Base-by-base conservation (phyloP, 192 early-diverging fungal genomes). In the Radiomyces spectabilis region DNA sequence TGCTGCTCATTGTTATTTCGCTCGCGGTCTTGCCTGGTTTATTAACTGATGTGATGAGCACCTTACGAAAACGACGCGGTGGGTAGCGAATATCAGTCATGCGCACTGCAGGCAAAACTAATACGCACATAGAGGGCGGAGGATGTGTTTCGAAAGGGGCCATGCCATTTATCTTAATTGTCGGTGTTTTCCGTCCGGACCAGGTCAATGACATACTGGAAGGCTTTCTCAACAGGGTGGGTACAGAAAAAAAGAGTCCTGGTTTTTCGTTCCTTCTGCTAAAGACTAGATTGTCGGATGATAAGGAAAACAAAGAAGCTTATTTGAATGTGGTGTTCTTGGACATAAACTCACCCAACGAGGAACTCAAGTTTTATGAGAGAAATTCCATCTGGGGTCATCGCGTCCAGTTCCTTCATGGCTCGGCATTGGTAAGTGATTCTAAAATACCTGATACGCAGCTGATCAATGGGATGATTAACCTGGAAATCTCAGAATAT, bases 1-100 rank as follows among this genome's bases (percentile, higher is more conserved):
- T 84, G 47, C 2, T 74, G 9, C 46, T 85, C 16, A 85, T 85
- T 39, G 51, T 82, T 2, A 64, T 72, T 10, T 47, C 83, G 16
- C 54, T 87, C 2, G 67, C 74, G 1, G 49, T 85, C 10, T 57
- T 87, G 8, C 85, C 85, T 1, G 65, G 66, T 21, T 37, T 87
- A 7, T 68, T 76, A 43, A 57, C 64, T 1, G 74, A 64, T n/a
- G 61, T 62, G 1, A 48, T 69, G 8, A 68, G 73, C 5, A 73
- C 71, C 2, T 6, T 69, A n/a, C 57, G 53, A 35, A 66, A 59
- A 51, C 41, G 37, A 25, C 54, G 31, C 26, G 53, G 53, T 63
- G 39, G 15, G 22, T 15, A 13, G 21, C 4, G 4, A 31, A 4
- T 5, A 21, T 37, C 0, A 16, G 19, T 33, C 7, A 22, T 46